A percentile compares a stretch with the other conserved stretches of the same genome.
Evolutionary conservation across 129 eudicot genomes (phyloP).

Genomic region (Gnaphalium uliginosum): DNA sequence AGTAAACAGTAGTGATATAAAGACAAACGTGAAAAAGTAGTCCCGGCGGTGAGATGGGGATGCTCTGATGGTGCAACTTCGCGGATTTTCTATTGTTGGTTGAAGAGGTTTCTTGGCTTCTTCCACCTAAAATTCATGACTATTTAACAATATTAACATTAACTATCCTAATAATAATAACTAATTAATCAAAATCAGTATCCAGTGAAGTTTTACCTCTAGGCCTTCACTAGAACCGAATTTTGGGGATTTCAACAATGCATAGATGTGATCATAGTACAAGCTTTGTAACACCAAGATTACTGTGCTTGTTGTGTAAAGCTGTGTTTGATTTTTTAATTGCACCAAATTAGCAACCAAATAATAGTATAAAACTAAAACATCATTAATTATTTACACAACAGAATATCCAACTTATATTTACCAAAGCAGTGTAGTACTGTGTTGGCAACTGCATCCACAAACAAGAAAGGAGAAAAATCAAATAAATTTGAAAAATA

Average conservation of each 20-base stretch:
- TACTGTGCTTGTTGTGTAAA: constrained; percentile 62
- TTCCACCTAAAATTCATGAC: constrained; percentile 30
- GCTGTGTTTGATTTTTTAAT: constrained; percentile 35
- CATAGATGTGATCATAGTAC: constrained; percentile 61
- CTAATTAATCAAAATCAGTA: neutral
- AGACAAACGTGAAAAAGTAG: constrained; percentile 44
- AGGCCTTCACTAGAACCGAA: constrained; percentile 10
- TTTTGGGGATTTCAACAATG: constrained; percentile 32
- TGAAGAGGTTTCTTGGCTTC: constrained; percentile 50
- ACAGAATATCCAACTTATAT: neutral
- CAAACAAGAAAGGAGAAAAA: neutral
- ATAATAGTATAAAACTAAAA: neutral
- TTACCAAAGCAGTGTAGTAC: constrained; percentile 71
- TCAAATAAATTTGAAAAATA: neutral
- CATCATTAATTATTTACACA: neutral
- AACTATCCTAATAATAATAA: neutral
- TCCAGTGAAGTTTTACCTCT: constrained; percentile 29
- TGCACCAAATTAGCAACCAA: neutral
- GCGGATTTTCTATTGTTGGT: constrained; percentile 26
- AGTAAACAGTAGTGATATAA: neutral
- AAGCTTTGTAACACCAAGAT: constrained; percentile 69
- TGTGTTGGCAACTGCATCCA: constrained; percentile 80
- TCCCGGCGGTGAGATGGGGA: constrained; percentile 26
- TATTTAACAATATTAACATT: neutral
- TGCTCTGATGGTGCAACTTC: constrained; percentile 31